Evolutionary conservation across 352 stramenopile genomes (phyloP).

Genomic region (Pythium vanterpoolii): DNA sequence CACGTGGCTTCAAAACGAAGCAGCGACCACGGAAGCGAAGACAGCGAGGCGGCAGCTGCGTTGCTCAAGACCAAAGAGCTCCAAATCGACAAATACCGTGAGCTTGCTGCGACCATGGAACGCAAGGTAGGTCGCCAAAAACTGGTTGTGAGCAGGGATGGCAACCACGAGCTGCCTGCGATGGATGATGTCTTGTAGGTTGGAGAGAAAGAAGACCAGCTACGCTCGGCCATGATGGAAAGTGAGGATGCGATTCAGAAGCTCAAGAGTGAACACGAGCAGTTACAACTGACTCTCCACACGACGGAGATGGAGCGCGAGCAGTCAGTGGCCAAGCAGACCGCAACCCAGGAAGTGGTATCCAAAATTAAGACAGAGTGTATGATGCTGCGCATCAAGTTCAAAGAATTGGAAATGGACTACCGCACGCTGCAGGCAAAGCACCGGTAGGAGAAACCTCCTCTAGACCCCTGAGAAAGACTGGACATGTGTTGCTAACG

Average conservation of each 20-base stretch:
- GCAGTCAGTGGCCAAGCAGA: constrained; percentile 40
- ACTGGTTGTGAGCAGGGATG: not conserved
- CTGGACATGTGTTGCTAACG: not conserved
- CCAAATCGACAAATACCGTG: constrained; percentile 49
- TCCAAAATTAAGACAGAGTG: constrained; percentile 68
- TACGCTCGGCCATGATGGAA: constrained; percentile 34
- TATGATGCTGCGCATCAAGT: constrained; percentile 54
- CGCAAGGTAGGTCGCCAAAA: constrained; percentile 36
- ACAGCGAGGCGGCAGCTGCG: constrained; percentile 15
- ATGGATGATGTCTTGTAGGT: constrained; percentile 27
- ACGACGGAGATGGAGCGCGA: constrained; percentile 55
- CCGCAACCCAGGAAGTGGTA: constrained; percentile 61
- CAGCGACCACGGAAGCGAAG: constrained; percentile 12
- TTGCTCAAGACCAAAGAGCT: constrained; percentile 42
- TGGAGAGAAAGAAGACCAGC: constrained; percentile 39
- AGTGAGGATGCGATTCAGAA: constrained; percentile 50
- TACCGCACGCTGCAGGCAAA: constrained; percentile 72
- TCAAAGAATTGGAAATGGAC: constrained; percentile 78
- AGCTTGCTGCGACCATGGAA: constrained; percentile 35
- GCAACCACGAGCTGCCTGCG: not conserved
- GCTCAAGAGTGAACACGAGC: constrained; percentile 48
- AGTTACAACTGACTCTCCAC: constrained; percentile 39
- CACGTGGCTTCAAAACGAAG: not conserved
- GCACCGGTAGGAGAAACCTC: constrained; percentile 37
- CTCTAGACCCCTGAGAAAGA: not conserved